Base-by-base conservation (phyloP, 305 asterid species). In the Rubia peregrina region DNA sequence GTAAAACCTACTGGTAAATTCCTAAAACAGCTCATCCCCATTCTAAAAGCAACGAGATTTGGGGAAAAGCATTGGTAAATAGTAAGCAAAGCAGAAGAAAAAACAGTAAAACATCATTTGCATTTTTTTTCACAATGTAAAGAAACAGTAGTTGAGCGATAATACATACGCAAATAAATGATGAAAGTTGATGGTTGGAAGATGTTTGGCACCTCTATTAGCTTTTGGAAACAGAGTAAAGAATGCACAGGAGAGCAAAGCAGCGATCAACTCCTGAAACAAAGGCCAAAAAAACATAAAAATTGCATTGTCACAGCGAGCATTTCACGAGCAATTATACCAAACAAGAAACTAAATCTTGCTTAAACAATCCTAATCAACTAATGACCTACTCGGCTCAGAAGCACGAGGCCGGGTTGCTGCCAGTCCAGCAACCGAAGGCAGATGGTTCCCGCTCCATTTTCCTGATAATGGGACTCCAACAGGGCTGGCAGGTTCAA, bases 261-360 rank as follows among this genome's bases (percentile, higher is more conserved):
- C 92, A 64, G 91, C 97, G 67, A 87, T 80, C 87, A 90, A 83
- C 76, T 89, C 98, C 97, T 92, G 91, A 73, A 86, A 63, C 4
- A 24, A 56, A 3, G 69, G 49, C 78, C 9, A 59, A 69, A 71
- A 11, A 33, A 19, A 22, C 41, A n/a, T 5, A 65, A 46, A 19
- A 70, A 13, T 38, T n/a, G 33, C 26, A 59, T 9, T 8, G 38
- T 33, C 38, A 4, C 2, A 21, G 2, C 22, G 16, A 57, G 7
- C 17, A 53, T 22, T 11, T 24, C 36, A 21, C 19, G 0, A 21
- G 12, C 30, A 68, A 14, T 1, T 62, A 65, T 19, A 71, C 41
- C 10, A 38, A 10, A 9, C 2, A 57, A 9, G 14, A 22, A 57
- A 24, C 13, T 3, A 22, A 22, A 4, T 57, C 36, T 22, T 10